Percentiles rank a stretch among this genome's conserved stretches.
Evolutionary conservation across 768 basidiomycete genomes (phyloP).

Genomic region (Kwoniella botswanensis): DNA sequence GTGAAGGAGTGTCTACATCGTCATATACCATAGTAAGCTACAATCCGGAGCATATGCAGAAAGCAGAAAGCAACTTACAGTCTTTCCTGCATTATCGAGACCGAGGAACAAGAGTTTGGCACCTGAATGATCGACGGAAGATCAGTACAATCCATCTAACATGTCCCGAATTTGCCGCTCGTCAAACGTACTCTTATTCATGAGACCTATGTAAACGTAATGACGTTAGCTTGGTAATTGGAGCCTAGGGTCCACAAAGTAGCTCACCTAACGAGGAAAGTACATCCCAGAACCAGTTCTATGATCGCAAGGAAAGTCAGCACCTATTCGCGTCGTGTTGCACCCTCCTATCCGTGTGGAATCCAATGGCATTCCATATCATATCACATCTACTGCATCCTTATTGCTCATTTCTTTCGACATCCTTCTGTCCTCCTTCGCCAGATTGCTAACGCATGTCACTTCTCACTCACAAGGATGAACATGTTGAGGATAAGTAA

Average conservation of each 20-base stretch:
- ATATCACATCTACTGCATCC: not conserved
- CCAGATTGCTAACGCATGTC: not conserved
- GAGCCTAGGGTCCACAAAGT: too few species aligned
- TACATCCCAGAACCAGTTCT: constrained; percentile 95
- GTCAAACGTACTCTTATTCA: constrained; percentile 77
- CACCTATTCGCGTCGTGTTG: not conserved
- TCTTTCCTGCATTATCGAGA: constrained; percentile 98
- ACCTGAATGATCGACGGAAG: constrained; percentile 35
- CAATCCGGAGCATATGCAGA: not conserved
- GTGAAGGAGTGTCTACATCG: constrained; percentile 81
- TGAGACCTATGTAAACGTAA: constrained; percentile 66
- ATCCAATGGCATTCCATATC: not conserved
- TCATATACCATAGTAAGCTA: not conserved
- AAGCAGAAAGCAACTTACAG: constrained; percentile 64
- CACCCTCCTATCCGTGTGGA: not conserved
- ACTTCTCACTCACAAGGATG: constrained; percentile 37
- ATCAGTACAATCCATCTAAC: not conserved
- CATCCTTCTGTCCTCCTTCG: not conserved
- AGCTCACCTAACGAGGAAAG: constrained; percentile 85
- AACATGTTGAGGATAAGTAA: constrained; percentile 33
- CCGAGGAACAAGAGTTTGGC: constrained; percentile 99
- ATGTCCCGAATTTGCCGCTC: not conserved
- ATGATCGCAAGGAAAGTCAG: constrained; percentile 1
- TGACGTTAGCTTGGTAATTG: not conserved
- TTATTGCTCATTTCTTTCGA: not conserved